A percentile compares a stretch with the other conserved stretches of the same genome.
Evolutionary conservation across 345 rosid species (phyloP).

Genomic region (Adansonia digitata): DNA sequence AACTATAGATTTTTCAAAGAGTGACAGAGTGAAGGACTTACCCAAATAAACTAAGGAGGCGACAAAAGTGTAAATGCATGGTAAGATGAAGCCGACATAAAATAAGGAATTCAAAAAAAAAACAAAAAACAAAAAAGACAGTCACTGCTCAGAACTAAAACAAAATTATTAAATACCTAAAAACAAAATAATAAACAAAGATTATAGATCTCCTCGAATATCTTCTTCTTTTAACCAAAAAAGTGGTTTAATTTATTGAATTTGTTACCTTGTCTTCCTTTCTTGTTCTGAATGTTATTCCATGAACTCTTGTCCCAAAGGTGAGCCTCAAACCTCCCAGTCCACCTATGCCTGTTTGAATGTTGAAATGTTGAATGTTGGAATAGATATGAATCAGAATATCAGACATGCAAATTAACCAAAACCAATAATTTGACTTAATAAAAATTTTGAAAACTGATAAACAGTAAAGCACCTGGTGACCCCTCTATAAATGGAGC

Average conservation of each 20-base stretch:
- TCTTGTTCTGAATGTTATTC: conserved; percentile 87
- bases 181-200: neutral
- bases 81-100: neutral
- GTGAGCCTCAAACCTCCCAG: conserved; percentile 95
- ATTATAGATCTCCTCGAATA: conserved; percentile 37
- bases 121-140: conserved; percentile 3
- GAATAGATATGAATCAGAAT: neutral
- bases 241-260: too few relatives aligned
- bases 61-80: neutral
- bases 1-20: neutral
- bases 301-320: conserved; percentile 97
- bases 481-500: conserved; percentile 96
- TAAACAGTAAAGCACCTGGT: conserved; percentile 44
- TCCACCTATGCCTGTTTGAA: conserved; percentile 83
- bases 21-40: neutral
- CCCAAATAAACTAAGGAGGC: neutral
- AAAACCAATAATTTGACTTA: neutral
- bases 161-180: neutral
- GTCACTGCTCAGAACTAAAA: conserved; percentile 13
- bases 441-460: too few relatives aligned
- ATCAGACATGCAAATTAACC: conserved; percentile 38
- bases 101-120: too few relatives aligned
- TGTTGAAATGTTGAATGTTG: neutral
- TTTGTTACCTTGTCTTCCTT: conserved; percentile 80
- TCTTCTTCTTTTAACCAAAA: neutral